Evolutionary conservation across 495 filamentous ascomycete species (phyloP), one percentile per base, ranked within the genome.

Genomic region (Sabuloglossum arenarium): DNA sequence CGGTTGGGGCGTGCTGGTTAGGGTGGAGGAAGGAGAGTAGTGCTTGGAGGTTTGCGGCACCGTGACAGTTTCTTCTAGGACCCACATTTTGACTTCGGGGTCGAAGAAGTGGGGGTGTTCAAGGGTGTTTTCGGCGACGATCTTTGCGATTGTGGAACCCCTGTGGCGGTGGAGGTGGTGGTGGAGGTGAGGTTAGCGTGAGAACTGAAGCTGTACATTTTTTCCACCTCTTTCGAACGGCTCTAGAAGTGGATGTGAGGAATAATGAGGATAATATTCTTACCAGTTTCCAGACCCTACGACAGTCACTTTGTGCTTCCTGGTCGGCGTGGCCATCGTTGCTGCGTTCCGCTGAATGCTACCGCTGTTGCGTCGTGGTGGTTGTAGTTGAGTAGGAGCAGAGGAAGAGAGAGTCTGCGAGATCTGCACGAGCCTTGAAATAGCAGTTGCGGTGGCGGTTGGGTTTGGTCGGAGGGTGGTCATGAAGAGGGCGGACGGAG

Each of bases 221-320:
- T 58, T n/a, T n/a, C n/a, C n/a, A n/a, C n/a, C n/a, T n/a, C n/a
- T n/a, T n/a, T n/a, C n/a, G n/a, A n/a, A n/a, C n/a, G n/a, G n/a
- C n/a, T n/a, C n/a, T n/a, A n/a, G n/a, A n/a, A n/a, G n/a, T n/a
- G n/a, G n/a, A n/a, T n/a, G n/a, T n/a, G n/a, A n/a, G n/a, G n/a
- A n/a, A n/a, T n/a, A n/a, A n/a, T n/a, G n/a, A n/a, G n/a, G n/a
- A n/a, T n/a, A n/a, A n/a, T n/a, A n/a, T n/a, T n/a, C 75, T 59
- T 73, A 88, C 90, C 93, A 99, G 68, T 99, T 99, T 59, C 93
- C 93, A 53, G 88, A 95, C 43, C 93, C 93, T 29, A 99, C 78
- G 30, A 99, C 80, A 23, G 86, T 84, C 60, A 99, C 85, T 75
- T 88, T 94, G 76, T 96, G 93, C 69, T 86, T 51, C 12, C 28